Evolutionary conservation across 2,329 filamentous ascomycete genomes (phyloP).

Genomic region (Biscogniauxia marginata): DNA sequence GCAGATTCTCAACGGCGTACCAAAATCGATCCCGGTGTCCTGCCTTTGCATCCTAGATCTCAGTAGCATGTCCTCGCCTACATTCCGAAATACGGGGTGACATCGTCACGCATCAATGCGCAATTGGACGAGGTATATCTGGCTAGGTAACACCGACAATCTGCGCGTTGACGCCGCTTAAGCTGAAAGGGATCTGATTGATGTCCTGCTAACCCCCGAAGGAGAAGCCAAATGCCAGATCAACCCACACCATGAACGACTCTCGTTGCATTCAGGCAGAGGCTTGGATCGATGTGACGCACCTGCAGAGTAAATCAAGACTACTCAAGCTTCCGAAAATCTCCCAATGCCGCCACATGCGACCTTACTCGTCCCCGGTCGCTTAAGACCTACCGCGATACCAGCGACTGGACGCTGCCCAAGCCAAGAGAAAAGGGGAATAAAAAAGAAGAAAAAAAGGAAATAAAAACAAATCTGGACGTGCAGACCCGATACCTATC

Average conservation of each 20-base stretch:
- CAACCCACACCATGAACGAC: not conserved
- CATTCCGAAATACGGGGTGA: not conserved
- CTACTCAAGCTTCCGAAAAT: not conserved
- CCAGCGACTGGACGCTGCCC: not conserved
- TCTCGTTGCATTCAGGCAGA: not conserved
- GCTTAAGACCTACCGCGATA: not conserved
- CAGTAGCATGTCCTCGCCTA: not conserved
- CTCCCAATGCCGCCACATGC: not conserved
- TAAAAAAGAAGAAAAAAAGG: not conserved
- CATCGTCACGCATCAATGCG: not conserved
- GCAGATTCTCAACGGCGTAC: not conserved
- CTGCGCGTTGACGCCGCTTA: not conserved
- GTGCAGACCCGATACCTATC: slow-evolving; percentile 20
- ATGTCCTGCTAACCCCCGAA: not conserved
- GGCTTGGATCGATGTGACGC: not conserved
- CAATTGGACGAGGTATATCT: not conserved
- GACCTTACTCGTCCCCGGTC: not conserved
- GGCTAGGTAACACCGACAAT: not conserved
- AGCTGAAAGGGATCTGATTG: not conserved
- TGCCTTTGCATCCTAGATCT: not conserved
- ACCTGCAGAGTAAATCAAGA: not conserved
- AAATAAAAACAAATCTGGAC: not conserved
- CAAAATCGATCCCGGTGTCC: not conserved
- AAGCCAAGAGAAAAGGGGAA: not conserved
- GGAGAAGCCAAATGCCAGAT: not conserved